phyloP scores from a whole-genome alignment of 2,329 filamentous ascomycete genomes.

The Exophiala sp. region DNA sequence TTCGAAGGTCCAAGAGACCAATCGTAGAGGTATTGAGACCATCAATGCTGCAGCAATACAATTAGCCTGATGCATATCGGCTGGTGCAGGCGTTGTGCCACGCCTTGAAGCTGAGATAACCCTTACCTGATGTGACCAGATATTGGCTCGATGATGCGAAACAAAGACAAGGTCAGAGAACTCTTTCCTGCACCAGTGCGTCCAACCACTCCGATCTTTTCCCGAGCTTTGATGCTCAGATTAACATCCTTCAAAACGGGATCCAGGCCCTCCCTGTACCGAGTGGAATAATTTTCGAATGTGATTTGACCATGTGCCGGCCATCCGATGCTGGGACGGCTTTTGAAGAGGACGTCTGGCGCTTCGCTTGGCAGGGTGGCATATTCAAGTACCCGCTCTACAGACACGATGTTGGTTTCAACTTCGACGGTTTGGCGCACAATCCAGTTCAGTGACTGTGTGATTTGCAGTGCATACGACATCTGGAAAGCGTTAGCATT shows the following conservation, averaged over 20 bases:
- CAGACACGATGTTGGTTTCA: constrained; percentile 99
- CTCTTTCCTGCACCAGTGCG: constrained; percentile 96
- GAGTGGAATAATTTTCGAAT: constrained; percentile 90
- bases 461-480: constrained; percentile 97
- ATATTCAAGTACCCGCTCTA: constrained; percentile 96
- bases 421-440: constrained; percentile 97
- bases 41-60: constrained; percentile 63
- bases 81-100: not conserved
- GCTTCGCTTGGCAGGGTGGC: constrained; percentile 87
- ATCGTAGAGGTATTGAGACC: constrained; percentile 84
- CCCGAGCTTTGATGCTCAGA: constrained; percentile 87
- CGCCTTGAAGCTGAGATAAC: not conserved
- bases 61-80: constrained; percentile 1
- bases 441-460: constrained; percentile 97
- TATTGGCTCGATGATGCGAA: constrained; percentile 88
- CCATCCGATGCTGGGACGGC: constrained; percentile 85
- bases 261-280: constrained; percentile 85
- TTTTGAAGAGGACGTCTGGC: constrained; percentile 85
- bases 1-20: constrained; percentile 80
- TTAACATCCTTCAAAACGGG: constrained; percentile 90
- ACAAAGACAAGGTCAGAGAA: constrained; percentile 84
- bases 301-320: constrained; percentile 82
- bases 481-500: constrained; percentile 47
- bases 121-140: constrained; percentile 66
- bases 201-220: constrained; percentile 97